Percentiles rank a stretch among this genome's conserved stretches.
Evolutionary conservation across 1,284 basidiomycete species (phyloP).

Genomic region (Naganishia sp.): DNA sequence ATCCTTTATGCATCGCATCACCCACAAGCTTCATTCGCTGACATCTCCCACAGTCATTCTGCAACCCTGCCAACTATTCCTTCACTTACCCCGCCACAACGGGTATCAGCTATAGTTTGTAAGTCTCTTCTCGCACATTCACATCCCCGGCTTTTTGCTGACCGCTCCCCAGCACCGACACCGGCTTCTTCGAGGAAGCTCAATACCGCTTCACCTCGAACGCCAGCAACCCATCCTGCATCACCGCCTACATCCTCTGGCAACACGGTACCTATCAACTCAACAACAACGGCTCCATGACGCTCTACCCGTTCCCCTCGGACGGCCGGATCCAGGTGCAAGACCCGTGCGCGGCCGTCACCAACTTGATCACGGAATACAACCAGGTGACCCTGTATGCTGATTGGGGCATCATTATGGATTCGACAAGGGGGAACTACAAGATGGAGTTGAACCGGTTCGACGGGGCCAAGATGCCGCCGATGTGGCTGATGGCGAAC

Average conservation of each 20-base stretch:
- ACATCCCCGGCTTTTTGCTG: constrained; percentile 3
- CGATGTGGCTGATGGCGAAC: constrained; percentile 49
- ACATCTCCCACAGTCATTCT: constrained; percentile 64
- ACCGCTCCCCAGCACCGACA: constrained; percentile 56
- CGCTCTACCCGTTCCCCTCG: constrained; percentile 63
- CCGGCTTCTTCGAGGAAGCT: constrained; percentile 80
- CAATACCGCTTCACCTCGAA: constrained; percentile 83
- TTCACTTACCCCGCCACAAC: constrained; percentile 80
- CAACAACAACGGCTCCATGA: constrained; percentile 72
- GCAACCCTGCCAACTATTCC: constrained; percentile 72
- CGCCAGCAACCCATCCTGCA: constrained; percentile 57
- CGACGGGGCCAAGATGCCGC: constrained; percentile 52
- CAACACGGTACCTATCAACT: constrained; percentile 75
- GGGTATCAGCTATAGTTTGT: constrained; percentile 87
- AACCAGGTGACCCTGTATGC: constrained; percentile 59
- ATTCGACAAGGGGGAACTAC: constrained; percentile 44
- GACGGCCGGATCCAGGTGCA: constrained; percentile 91
- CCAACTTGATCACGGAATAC: constrained; percentile 80
- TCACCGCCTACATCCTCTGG: constrained; percentile 80
- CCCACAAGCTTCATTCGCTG: background rate
- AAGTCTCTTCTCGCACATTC: constrained; percentile 48
- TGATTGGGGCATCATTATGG: constrained; percentile 52
- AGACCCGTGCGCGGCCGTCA: constrained; percentile 79
- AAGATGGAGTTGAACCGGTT: constrained; percentile 48
- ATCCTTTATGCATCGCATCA: no score